Percentiles rank a stretch among this genome's conserved stretches.
These are phyloP conservation scores for Nicotiana benthamiana DNA, from an alignment of 257 asterid species.

Conservation along the genomic window DNA sequence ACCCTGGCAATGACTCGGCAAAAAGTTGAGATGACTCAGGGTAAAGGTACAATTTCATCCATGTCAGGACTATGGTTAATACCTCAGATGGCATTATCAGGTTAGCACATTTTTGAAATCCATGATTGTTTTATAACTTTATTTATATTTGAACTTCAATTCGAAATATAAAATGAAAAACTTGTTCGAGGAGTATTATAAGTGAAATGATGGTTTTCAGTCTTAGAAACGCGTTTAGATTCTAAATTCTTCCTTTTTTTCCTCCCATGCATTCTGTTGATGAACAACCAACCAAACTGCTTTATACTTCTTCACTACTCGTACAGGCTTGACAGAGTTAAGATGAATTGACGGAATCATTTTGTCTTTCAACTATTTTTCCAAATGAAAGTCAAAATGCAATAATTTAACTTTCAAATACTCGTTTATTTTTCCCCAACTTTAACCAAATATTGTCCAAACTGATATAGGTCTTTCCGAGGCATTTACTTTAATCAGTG, in stretches of 20 bases:
- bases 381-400: background rate
- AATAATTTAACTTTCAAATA: background rate
- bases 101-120: background rate
- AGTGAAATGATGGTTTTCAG: background rate
- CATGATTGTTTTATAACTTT: background rate
- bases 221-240: too few species aligned
- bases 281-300: too few species aligned
- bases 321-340: too few species aligned
- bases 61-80: slow-evolving; percentile 18
- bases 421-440: background rate
- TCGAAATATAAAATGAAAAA: background rate
- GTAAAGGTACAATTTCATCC: slow-evolving; percentile 15
- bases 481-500: slow-evolving; percentile 20
- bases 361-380: too few species aligned
- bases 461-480: slow-evolving; percentile 15
- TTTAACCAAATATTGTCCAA: background rate
- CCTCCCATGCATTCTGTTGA: too few species aligned
- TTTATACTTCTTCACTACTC: too few species aligned
- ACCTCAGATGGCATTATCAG: slow-evolving; percentile 22
- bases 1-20: slow-evolving; percentile 7
- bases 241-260: too few species aligned
- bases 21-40: slow-evolving; percentile 5
- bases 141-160: background rate
- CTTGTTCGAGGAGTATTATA: background rate
- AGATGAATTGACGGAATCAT: too few species aligned